Evolutionary conservation across 2,329 filamentous ascomycete genomes (phyloP), one percentile per base, ranked within the genome.

Genomic region (Aspergillus novofumigatus): DNA sequence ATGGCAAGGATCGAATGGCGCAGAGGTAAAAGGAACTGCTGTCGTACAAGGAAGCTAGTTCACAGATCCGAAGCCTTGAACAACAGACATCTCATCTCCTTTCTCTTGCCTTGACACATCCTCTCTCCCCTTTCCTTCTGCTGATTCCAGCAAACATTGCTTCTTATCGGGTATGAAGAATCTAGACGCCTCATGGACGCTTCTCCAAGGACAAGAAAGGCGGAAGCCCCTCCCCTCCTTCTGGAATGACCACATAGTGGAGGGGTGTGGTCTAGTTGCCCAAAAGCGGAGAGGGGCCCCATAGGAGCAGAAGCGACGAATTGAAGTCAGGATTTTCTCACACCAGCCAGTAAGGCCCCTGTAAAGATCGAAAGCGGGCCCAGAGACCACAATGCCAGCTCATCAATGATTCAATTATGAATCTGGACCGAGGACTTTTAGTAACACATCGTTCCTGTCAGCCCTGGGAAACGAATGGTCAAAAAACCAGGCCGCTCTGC

Each of bases 271-370:
- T 59, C 57, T 62, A 59, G 63, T 59, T 63, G 62, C 62, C 67
- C 66, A 67, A 69, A 67, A 69, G 65, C 67, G 68, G 67, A 69
- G 65, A 62, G 59, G 55, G 59, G 60, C 49, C 55, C 64, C 64
- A 60, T 61, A 49, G 52, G 58, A 51, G 48, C 51, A 60, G 53
- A 54, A 63, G 61, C 53, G 53, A 62, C 64, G 62, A 66, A 65
- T 66, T 64, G 67, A 66, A 56, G 53, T 49, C 55, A 57, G 56
- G 53, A 55, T 52, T 29, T 35, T 49, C 54, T 58, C 56, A 58
- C 56, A 52, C 58, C 47, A 58, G 56, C 58, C 53, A 54, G 52
- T 57, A 49, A 56, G 52, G 54, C 63, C 61, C 59, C 55, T 62
- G 54, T 61, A 25, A 60, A 44, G 44, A 51, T 44, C 58, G 45